These are phyloP conservation scores for Phascolomyces articulosus DNA, from an alignment of 371 early-diverging fungal species.

Conservation along the genomic window DNA sequence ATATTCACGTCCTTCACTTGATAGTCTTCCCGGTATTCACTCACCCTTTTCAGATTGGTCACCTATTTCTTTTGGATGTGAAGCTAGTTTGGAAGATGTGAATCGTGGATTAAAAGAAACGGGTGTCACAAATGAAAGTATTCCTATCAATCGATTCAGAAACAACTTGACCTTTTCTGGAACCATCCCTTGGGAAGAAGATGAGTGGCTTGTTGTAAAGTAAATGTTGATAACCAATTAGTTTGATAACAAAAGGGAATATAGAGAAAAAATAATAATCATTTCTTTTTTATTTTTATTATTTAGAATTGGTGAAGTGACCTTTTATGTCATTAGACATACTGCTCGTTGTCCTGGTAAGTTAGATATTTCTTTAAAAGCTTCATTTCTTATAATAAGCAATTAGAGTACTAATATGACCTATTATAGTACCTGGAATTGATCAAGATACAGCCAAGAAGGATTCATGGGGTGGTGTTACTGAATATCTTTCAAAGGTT, in stretches of 20 bases:
- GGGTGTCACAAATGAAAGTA: slow-evolving; percentile 32
- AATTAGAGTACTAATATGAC: background rate
- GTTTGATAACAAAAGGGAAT: background rate
- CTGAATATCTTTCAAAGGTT: slow-evolving; percentile 29
- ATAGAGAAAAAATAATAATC: background rate
- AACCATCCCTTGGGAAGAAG: slow-evolving; percentile 53
- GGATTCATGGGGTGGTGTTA: slow-evolving; percentile 41
- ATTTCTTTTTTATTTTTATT: slow-evolving; percentile 1
- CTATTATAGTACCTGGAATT: slow-evolving; percentile 40
- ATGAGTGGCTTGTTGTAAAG: slow-evolving; percentile 50
- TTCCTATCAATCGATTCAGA: slow-evolving; percentile 46
- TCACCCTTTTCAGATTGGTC: slow-evolving; percentile 48
- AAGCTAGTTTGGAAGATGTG: slow-evolving; percentile 31
- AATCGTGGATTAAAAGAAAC: slow-evolving; percentile 33
- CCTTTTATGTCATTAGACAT: slow-evolving; percentile 43
- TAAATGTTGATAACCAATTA: slow-evolving; percentile 15
- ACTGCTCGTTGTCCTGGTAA: slow-evolving; percentile 47
- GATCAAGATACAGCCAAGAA: slow-evolving; percentile 51
- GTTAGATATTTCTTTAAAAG: background rate
- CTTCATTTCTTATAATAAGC: background rate
- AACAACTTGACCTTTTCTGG: slow-evolving; percentile 47
- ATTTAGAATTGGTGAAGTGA: slow-evolving; percentile 47
- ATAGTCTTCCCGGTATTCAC: slow-evolving; percentile 38
- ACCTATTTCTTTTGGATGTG: slow-evolving; percentile 46
- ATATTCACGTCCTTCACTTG: slow-evolving; percentile 46